Base-by-base conservation (phyloP, 352 stramenopile genomes). In the Phytophthora pisi region DNA sequence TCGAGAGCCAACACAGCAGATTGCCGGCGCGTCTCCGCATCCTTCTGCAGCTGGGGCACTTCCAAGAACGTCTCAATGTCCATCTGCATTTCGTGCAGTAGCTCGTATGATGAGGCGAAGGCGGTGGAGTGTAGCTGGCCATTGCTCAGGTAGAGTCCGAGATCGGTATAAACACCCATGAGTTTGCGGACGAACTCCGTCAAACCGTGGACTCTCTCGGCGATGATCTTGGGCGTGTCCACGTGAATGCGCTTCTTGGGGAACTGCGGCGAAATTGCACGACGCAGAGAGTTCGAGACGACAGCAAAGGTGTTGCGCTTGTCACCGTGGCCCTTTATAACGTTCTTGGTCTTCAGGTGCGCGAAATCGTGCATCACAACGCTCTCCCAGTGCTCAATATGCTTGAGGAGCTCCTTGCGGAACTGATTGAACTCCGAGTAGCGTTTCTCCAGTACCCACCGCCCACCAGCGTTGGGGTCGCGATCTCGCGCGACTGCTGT, bases 401-500 rank as follows among this genome's bases (percentile, higher is more conserved):
- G 53, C 34, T 77, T 67, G 23, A 88, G 34, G 45, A 84, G 66
- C 16, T 57, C 31, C 18, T 64, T 59, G 42, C 79, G 82, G 52
- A 89, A 83, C 8, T 36, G 40, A n/a, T 62, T 57, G 53, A 87
- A 91, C 71, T 89, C 78, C 10, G 80, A 88, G 54, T 84, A 91
- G 31, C 80, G 78, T 34, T 85, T 86, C 57, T 78, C 68, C 53
- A 91, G 66, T 38, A 83, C 57, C 82, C 82, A 91, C 50, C 62
- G 66, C 46, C 59, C 64, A 13, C 61, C 67, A 10, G 50, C 67
- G 31, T 56, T 51, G 10, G 61, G 40, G n/a, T 54, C 34, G 8
- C 34, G 52, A 36, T 74, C 60, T 56, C 60, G 60, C 9, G 61
- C 67, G 23, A 66, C 56, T 15, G 49, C 66, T 5, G 49, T 54